Percentiles rank a stretch among this genome's conserved stretches.
These are phyloP conservation scores for Beauveria australis DNA, from an alignment of 2,329 filamentous ascomycete genomes.

Conservation along the genomic window DNA sequence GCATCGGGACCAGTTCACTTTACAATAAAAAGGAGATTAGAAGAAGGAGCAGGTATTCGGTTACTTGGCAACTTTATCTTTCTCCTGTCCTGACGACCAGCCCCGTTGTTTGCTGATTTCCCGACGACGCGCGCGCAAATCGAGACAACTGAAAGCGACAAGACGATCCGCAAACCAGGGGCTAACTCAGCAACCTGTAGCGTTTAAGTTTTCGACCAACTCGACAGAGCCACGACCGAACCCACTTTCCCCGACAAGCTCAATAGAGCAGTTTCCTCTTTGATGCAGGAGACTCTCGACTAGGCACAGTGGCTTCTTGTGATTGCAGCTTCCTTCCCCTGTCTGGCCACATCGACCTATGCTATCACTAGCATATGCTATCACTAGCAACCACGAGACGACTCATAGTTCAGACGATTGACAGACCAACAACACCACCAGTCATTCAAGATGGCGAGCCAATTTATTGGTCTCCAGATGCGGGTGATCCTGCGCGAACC, in stretches of 20 bases:
- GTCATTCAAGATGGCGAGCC: conserved; percentile 38
- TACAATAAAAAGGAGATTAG: background rate
- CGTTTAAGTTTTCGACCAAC: background rate
- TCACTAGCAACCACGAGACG: background rate
- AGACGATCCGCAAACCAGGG: background rate
- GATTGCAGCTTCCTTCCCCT: background rate
- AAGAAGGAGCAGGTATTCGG: conserved; percentile 6
- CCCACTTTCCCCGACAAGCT: background rate
- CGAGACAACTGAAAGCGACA: background rate
- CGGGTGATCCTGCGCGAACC: conserved; percentile 62
- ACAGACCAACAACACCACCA: background rate
- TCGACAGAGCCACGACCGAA: background rate
- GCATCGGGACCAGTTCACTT: background rate
- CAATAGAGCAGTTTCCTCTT: background rate
- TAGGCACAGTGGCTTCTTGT: background rate
- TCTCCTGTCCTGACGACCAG: background rate
- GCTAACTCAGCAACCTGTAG: background rate
- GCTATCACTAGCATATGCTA: background rate
- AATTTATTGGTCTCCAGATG: conserved; percentile 71
- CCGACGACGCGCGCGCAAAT: background rate
- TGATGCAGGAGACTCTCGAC: background rate
- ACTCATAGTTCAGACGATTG: background rate
- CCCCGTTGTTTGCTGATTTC: background rate
- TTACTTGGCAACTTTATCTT: background rate
- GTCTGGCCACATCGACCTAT: background rate